Evolutionary conservation across 2,329 filamentous ascomycete species (phyloP).

Genomic region (Fusarium succisae): DNA sequence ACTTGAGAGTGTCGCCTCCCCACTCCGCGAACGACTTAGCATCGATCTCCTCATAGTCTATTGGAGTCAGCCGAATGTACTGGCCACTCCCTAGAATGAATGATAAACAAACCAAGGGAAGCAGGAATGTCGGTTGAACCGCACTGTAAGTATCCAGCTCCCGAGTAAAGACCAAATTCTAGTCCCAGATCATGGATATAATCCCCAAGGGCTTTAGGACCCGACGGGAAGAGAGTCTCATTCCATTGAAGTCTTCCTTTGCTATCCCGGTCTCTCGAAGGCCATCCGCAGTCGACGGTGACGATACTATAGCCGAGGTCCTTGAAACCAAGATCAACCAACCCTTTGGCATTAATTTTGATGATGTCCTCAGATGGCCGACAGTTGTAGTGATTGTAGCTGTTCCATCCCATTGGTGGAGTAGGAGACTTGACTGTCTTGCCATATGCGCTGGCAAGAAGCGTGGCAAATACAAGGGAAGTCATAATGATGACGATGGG

Average conservation of each 20-base stretch:
- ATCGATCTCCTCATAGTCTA: slow-evolving; percentile 55
- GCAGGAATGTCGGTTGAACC: slow-evolving; percentile 54
- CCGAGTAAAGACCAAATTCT: slow-evolving; percentile 65
- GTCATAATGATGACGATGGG: background rate
- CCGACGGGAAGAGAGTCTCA: slow-evolving; percentile 58
- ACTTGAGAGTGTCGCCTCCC: slow-evolving; percentile 63
- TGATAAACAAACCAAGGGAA: slow-evolving; percentile 48
- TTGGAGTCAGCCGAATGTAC: no score
- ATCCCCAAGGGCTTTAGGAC: slow-evolving; percentile 58
- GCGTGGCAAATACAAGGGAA: background rate
- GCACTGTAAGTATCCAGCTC: slow-evolving; percentile 56
- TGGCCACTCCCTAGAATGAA: no score
- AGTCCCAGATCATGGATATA: slow-evolving; percentile 59
- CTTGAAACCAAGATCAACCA: slow-evolving; percentile 61
- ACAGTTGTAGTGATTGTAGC: slow-evolving; percentile 59
- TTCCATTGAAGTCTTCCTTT: slow-evolving; percentile 62
- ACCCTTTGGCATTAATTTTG: slow-evolving; percentile 59
- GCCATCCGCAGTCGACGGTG: slow-evolving; percentile 69
- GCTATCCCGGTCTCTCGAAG: slow-evolving; percentile 48
- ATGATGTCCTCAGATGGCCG: slow-evolving; percentile 31
- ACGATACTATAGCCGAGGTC: slow-evolving; percentile 65
- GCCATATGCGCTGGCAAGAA: slow-evolving; percentile 7
- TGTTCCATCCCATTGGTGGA: slow-evolving; percentile 65
- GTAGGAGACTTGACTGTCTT: slow-evolving; percentile 42
- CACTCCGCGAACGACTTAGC: slow-evolving; percentile 53